A percentile compares a stretch with the other conserved stretches of the same genome.
Conservation (phyloP, 208 protist genomes). For the Herpetomonas tarakana region DNA sequence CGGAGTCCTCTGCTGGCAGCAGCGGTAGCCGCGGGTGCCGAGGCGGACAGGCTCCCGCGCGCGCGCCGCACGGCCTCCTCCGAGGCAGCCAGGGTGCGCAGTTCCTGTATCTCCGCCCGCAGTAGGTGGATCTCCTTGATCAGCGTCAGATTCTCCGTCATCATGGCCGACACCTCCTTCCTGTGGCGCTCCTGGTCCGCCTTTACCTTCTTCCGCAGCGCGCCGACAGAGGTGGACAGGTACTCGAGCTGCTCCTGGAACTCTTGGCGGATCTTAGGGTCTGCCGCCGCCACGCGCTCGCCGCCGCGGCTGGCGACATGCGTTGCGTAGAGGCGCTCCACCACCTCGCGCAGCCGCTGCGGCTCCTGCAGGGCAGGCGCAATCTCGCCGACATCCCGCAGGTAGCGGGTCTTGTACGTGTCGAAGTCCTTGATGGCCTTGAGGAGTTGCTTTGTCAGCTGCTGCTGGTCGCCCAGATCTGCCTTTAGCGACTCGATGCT, state of each 20-base stretch:
- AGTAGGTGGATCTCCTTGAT: conserved; percentile 96
- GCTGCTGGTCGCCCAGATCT: conserved; percentile 87
- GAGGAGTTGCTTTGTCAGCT: conserved; percentile 68
- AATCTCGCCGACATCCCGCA: conserved; percentile 81
- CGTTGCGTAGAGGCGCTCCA: conserved; percentile 79
- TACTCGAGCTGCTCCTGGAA: conserved; percentile 91
- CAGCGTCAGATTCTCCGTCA: conserved; percentile 94
- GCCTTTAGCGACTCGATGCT: conserved; percentile 88
- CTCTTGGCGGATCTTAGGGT: conserved; percentile 82
- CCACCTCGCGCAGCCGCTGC: conserved; percentile 67
- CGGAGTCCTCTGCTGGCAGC: neutral
- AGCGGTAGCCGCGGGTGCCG: neutral
- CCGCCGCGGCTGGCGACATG: conserved; percentile 80
- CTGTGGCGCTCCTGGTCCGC: conserved; percentile 90
- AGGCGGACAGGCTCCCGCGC: conserved; percentile 4
- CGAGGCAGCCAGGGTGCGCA: conserved; percentile 58
- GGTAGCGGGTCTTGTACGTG: conserved; percentile 78
- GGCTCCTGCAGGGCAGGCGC: conserved; percentile 91
- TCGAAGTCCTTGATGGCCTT: conserved; percentile 88
- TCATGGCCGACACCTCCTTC: conserved; percentile 89
- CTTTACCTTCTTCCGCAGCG: conserved; percentile 88
- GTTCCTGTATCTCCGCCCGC: conserved; percentile 82
- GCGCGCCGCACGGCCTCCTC: conserved; percentile 45
- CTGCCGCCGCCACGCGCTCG: conserved; percentile 59
- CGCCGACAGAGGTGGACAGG: conserved; percentile 91